Conservation (phyloP, 495 filamentous ascomycete genomes). For the Talaromyces thailandensis region DNA sequence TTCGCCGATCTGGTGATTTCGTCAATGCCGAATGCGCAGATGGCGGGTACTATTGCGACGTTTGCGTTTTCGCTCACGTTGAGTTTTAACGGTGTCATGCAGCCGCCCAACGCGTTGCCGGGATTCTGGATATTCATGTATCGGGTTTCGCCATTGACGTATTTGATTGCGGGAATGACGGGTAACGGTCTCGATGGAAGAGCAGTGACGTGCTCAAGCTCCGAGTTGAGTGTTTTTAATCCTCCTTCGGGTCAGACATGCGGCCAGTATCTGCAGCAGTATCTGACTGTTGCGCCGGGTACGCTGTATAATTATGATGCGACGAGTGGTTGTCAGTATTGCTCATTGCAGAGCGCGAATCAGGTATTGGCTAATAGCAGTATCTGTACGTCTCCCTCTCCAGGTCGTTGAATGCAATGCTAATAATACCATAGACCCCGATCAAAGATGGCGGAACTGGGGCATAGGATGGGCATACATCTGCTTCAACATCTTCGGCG, state of each 20-base stretch:
- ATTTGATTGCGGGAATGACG: conserved; percentile 45
- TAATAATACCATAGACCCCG: conserved; percentile 17
- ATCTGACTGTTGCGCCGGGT: conserved; percentile 22
- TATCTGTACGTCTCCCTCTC: conserved; percentile 27
- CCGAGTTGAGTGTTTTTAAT: conserved; percentile 43
- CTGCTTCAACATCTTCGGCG: conserved; percentile 39
- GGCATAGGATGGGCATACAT: conserved; percentile 47
- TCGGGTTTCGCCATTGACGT: conserved; percentile 45
- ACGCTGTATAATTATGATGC: conserved; percentile 35
- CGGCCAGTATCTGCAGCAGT: conserved; percentile 34
- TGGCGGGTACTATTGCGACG: conserved; percentile 47
- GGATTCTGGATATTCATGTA: conserved; percentile 57
- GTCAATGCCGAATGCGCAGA: conserved; percentile 43
- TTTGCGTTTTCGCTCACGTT: conserved; percentile 52
- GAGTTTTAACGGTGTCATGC: conserved; percentile 54
- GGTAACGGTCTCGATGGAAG: conserved; percentile 36
- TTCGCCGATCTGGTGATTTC: conserved; percentile 51
- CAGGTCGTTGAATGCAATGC: background rate
- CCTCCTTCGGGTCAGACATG: conserved; percentile 42
- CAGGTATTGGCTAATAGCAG: conserved; percentile 34
- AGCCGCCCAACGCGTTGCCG: conserved; percentile 37
- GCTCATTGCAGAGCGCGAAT: conserved; percentile 35
- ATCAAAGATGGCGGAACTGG: conserved; percentile 44
- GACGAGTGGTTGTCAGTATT: conserved; percentile 34
- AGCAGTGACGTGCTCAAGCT: conserved; percentile 30